Base-by-base conservation (phyloP, 768 basidiomycete species). In the Pisolithus albus region DNA sequence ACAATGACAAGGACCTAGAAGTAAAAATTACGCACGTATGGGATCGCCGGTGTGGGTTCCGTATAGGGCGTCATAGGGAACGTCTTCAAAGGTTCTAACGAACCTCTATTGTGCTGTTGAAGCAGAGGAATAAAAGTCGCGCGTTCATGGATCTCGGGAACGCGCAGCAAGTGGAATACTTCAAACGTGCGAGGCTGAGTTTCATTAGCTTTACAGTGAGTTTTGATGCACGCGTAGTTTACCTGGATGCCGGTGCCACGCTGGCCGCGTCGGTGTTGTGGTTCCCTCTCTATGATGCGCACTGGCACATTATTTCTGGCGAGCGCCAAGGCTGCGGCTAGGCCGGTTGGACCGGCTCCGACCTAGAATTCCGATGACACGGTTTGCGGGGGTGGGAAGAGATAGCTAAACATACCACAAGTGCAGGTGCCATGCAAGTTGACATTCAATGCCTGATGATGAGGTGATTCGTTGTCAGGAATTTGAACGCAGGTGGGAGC, bases 121-220 rank as follows among this genome's bases (percentile, higher is more conserved):
- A 71, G 61, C 1, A 62, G 62, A 6, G 61, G 52, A 1, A 65
- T 49, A 0, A 54, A 52, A 23, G 55, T 67, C 16, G 67, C 64
- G 19, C 26, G 57, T 37, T 68, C 60, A 45, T 71, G 26, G 5
- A 74, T 64, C 16, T 74, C 68, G 24, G 71, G 69, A 19, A 70
- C 65, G 9, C 70, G 62, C 32, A 80, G 64, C 43, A 65, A 64
- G 16, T 68, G 62, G 47, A 75, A 73, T 4, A 75, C 56, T 58
- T 80, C 75, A 26, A 76, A 62, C 5, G 76, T 69, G 10, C 76
- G 71, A 15, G 74, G 73, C 73, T 76, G 54, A 34, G 26, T 24
- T 32, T 2, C 11, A 10, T 32, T 32, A 10, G 11, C 26, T 23
- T 16, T 10, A 11, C 16, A 10, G 24, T 4, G 30, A 9, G 3